Conservation (phyloP, 441 rosid species). For the Raphanus hybrid region DNA sequence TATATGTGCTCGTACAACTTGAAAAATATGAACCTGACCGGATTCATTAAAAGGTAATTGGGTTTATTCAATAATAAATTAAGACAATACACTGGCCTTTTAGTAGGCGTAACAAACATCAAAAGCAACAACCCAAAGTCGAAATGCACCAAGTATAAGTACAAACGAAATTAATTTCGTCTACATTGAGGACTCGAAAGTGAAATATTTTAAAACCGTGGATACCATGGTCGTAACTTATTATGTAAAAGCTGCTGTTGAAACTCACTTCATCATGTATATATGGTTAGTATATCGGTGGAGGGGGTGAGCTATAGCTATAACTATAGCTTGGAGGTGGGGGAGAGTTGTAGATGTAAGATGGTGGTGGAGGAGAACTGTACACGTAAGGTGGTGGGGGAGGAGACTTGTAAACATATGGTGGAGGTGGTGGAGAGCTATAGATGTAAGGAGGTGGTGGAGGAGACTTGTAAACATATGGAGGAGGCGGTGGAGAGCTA, state of each 20-base stretch:
- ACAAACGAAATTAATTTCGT: conserved; percentile 12
- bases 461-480: neutral
- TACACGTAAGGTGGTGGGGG: neutral
- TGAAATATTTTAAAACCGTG: neutral
- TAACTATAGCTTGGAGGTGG: neutral
- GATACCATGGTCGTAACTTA: conserved; percentile 1
- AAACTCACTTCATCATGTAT: conserved; percentile 18
- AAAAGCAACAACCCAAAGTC: conserved; percentile 23
- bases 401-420: neutral
- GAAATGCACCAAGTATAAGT: neutral
- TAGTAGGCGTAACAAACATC: conserved; percentile 19
- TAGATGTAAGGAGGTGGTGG: conserved; percentile 1
- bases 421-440: neutral
- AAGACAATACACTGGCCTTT: conserved; percentile 11
- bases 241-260: conserved; percentile 1
- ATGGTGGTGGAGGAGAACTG: neutral
- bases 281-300: conserved; percentile 28
- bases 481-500: neutral
- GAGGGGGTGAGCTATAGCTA: neutral
- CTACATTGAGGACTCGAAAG: conserved; percentile 4
- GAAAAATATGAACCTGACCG: no score
- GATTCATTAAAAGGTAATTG: neutral
- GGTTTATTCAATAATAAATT: conserved; percentile 9
- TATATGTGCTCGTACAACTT: no score
- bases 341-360: neutral